Evolutionary conservation across 1,139 yeast genomes (phyloP).

Genomic region (Sugiyamaella pinicola): DNA sequence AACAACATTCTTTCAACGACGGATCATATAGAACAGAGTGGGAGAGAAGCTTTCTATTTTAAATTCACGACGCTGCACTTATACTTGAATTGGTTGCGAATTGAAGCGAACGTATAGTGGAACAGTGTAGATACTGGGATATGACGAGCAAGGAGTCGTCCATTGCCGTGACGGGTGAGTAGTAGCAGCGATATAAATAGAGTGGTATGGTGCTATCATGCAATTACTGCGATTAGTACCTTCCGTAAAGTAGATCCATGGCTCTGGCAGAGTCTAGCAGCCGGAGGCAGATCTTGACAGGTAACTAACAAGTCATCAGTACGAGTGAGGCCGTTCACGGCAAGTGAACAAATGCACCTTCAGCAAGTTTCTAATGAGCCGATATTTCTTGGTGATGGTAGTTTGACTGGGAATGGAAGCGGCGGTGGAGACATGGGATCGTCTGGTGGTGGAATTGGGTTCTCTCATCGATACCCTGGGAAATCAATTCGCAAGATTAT

Average conservation of each 20-base stretch:
- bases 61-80: too few relatives aligned
- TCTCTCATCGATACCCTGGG: conserved; percentile 19
- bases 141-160: conserved; percentile 18
- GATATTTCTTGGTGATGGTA: conserved; percentile 61
- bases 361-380: conserved; percentile 40
- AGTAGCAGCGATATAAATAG: not conserved
- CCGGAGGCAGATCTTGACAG: not conserved
- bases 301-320: conserved; percentile 25
- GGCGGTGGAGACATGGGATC: not conserved
- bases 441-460: conserved; percentile 6
- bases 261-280: too few relatives aligned
- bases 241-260: too few relatives aligned
- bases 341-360: conserved; percentile 52
- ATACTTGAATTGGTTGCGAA: too few relatives aligned
- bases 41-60: not conserved
- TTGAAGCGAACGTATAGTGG: not conserved
- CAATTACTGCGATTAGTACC: too few relatives aligned
- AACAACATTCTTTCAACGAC: conserved; percentile 6
- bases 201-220: too few relatives aligned
- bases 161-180: conserved; percentile 19
- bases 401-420: conserved; percentile 37
- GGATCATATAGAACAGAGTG: not conserved
- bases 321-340: conserved; percentile 82
- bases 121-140: not conserved
- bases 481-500: conserved; percentile 61